Evolutionary conservation across 331 rosid species (phyloP), one percentile per base, ranked within the genome.

Genomic region (Cydonia oblonga): DNA sequence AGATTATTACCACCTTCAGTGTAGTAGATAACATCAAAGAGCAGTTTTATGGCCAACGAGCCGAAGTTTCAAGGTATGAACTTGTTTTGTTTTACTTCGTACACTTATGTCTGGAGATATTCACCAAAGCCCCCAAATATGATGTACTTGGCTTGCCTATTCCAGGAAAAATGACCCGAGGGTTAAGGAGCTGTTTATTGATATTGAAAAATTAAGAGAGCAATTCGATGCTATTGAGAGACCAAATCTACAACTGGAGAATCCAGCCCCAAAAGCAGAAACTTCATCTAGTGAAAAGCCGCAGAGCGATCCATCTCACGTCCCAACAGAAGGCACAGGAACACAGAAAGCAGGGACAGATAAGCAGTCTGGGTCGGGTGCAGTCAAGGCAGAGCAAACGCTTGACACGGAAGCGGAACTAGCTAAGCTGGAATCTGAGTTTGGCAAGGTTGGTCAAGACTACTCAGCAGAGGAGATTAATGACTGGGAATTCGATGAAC

Each of bases 401-500:
- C 81, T 80, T 26, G 96, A 89, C 68, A 78, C 90, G 67, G 96
- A 85, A 67, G 96, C 91, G 14, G 97, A 95, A 78, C 83, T 91
- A 57, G 97, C 97, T 25, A 86, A 87, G 83, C 90, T 90, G 72
- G 97, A 91, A 77, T 88, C 97, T 1, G 96, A 95, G 85, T 85
- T 91, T 72, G 99, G 99, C 33, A 90, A 86, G 67, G 93, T 87
- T 26, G 77, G 86, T 73, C 87, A 81, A 29, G 96, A 95, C 81
- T 95, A 95, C 81, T 76, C 96, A 2, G 15, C 82, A 2, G 96
- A 90, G 49, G 99, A 89, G 84, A 86, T 95, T 69, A 89, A 88
- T 23, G 97, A 87, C 72, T 95, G 99, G 99, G 99, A 95, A 57
- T 95, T 95, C 42, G 99, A 95, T 46, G 99, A 91, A 81, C 99